phyloP scores from a whole-genome alignment of 805 yeast species.

The Lipomyces sp. region DNA sequence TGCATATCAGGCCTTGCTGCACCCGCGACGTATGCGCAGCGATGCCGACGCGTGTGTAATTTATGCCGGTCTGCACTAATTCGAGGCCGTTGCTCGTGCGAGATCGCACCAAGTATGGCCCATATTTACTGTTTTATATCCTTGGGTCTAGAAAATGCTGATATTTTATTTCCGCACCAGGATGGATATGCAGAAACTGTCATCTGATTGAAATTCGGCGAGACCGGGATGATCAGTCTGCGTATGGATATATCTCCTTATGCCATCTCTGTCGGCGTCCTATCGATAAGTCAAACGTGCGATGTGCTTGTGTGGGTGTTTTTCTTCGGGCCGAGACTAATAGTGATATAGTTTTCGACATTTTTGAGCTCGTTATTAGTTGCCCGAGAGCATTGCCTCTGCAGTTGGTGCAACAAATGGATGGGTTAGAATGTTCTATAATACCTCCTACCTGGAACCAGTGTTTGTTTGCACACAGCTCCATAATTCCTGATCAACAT shows the following conservation, averaged over 20 bases:
- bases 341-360: conserved; percentile 8
- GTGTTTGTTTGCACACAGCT: neutral
- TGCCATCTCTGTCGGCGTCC: conserved; percentile 26
- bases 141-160: neutral
- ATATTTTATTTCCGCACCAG: neutral
- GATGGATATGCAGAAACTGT: conserved; percentile 34
- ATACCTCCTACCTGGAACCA: neutral
- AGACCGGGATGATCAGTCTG: conserved; percentile 9
- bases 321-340: neutral
- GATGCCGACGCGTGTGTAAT: conserved; percentile 24
- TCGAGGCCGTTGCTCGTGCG: conserved; percentile 27
- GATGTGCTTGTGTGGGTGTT: neutral
- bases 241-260: conserved; percentile 3
- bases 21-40: conserved; percentile 12
- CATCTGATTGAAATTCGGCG: conserved; percentile 21
- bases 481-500: neutral
- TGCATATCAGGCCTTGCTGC: conserved; percentile 22
- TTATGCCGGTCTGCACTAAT: conserved; percentile 20
- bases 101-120: conserved; percentile 15
- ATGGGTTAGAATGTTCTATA: conserved; percentile 2
- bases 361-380: conserved; percentile 5
- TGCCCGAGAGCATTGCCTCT: conserved; percentile 15
- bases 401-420: conserved; percentile 36
- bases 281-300: neutral
- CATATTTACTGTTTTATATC: neutral